Base-by-base conservation (phyloP, 345 rosid species). In the Eucalyptus curtisii region DNA sequence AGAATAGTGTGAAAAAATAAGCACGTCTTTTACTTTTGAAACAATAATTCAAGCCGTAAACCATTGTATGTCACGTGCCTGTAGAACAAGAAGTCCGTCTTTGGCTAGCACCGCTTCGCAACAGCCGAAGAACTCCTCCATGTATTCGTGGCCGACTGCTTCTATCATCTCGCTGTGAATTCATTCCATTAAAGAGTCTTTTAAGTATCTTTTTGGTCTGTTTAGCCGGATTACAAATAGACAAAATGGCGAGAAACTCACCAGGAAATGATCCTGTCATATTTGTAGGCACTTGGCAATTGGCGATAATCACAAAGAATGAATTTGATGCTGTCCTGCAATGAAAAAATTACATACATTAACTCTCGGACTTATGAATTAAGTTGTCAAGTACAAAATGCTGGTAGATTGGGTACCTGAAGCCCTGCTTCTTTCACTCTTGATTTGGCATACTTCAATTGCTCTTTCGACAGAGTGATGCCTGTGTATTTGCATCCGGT, bases 401-500 rank as follows among this genome's bases (percentile, higher is more conserved):
- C 64, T 49, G 30, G 45, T 15, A 49, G 40, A 61, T 7, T 53
- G 25, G 47, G 85, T 91, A 95, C 98, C 98, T 95, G 90, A 86
- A 97, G 98, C 89, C 98, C 97, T 91, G 97, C 98, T 91, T 95
- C 97, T 90, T 94, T 95, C 20, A 95, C 99, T 92, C 93, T 95
- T 66, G 17, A 90, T 89, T 96, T 95, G 22, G 97, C 98, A 88
- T 90, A 95, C 82, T 92, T 95, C 53, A 96, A 93, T 48, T 96
- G 99, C 91, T 96, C 96, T 80, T 92, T 91, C 8, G 99, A 97
- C 15, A 97, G 87, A 19, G 99, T 96, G 86, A 96, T 95, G 86
- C 99, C 98, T 0, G 99, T 96, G 90, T 97, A 95, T 89, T 87
- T 94, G 92, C 99, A 97, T 88, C 98, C 96, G 25, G 98, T 96